phyloP scores from a whole-genome alignment of 1,284 basidiomycete genomes.

The Microbotryomycetes sp. region DNA sequence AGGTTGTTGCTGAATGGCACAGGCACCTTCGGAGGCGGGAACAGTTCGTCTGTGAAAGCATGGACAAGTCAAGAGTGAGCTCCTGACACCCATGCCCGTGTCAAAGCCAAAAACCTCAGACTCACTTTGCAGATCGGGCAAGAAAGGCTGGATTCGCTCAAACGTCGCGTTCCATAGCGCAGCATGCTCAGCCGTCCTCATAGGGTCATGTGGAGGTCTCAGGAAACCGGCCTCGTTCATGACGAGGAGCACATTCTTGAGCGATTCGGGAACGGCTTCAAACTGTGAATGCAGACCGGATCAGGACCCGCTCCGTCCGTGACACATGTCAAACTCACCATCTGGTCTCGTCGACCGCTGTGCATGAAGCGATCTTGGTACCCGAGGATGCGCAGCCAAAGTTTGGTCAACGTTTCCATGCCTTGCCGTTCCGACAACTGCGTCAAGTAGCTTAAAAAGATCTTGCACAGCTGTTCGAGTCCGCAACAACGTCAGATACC shows the following conservation, averaged over 20 bases:
- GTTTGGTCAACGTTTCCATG: conserved; percentile 56
- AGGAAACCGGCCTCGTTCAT: conserved; percentile 85
- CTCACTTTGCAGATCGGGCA: conserved; percentile 76
- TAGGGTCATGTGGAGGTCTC: conserved; percentile 57
- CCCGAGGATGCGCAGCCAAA: conserved; percentile 91
- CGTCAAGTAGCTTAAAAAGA: conserved; percentile 86
- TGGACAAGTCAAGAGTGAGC: background rate
- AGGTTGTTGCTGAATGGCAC: conserved; percentile 10
- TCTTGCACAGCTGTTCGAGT: conserved; percentile 60
- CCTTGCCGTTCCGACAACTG: conserved; percentile 58
- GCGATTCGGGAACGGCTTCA: conserved; percentile 88
- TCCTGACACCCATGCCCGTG: background rate
- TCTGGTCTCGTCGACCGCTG: conserved; percentile 69
- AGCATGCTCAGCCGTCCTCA: conserved; percentile 58
- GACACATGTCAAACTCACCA: conserved; percentile 52
- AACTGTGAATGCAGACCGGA: conserved; percentile 50
- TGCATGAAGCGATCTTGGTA: conserved; percentile 83
- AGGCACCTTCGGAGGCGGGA: conserved; percentile 14
- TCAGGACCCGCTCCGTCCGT: conserved; percentile 5
- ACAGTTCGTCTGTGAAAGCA: conserved; percentile 12
- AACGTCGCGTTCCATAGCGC: conserved; percentile 75
- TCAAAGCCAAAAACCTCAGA: conserved; percentile 17
- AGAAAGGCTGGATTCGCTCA: conserved; percentile 75
- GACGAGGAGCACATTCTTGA: conserved; percentile 94
- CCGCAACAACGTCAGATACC: background rate